A percentile compares a stretch with the other conserved stretches of the same genome.
phyloP scores from a whole-genome alignment of 176 grass and related monocot genomes.

The Aegilops longissima region DNA sequence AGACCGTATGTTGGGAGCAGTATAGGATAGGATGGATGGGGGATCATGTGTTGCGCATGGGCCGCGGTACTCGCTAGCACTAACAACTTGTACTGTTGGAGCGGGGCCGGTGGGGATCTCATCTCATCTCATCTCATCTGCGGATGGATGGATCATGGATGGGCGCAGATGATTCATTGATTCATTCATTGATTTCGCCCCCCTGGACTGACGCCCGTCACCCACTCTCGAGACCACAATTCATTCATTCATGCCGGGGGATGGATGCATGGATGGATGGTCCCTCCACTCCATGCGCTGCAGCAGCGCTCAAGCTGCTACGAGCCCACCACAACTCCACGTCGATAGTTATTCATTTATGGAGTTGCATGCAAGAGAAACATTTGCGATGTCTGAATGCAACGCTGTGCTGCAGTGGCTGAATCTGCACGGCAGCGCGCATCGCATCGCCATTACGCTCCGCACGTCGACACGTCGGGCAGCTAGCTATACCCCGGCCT shows the following conservation, averaged over 20 bases:
- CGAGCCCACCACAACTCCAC: neutral
- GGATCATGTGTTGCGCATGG: slow-evolving; percentile 35
- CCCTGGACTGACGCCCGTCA: slow-evolving; percentile 31
- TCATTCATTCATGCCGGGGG: neutral
- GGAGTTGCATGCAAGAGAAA: too few species aligned
- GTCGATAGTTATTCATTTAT: neutral
- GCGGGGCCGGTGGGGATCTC: neutral
- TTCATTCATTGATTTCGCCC: slow-evolving; percentile 37
- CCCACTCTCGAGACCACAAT: slow-evolving; percentile 57
- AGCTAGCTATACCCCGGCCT: neutral
- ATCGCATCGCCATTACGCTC: neutral
- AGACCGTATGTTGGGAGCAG: neutral
- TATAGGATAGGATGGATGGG: neutral
- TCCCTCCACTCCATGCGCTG: neutral
- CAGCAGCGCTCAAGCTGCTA: neutral
- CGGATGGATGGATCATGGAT: too few species aligned
- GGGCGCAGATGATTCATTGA: neutral
- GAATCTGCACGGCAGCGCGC: slow-evolving; percentile 17
- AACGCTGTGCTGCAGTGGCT: neutral
- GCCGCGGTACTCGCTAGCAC: neutral
- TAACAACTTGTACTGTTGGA: neutral
- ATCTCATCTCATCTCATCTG: neutral
- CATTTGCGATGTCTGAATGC: neutral
- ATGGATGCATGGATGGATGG: neutral
- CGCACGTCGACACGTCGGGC: neutral